Evolutionary conservation across 441 rosid genomes (phyloP), one percentile per base, ranked within the genome.

Genomic region (Breynia disticha): DNA sequence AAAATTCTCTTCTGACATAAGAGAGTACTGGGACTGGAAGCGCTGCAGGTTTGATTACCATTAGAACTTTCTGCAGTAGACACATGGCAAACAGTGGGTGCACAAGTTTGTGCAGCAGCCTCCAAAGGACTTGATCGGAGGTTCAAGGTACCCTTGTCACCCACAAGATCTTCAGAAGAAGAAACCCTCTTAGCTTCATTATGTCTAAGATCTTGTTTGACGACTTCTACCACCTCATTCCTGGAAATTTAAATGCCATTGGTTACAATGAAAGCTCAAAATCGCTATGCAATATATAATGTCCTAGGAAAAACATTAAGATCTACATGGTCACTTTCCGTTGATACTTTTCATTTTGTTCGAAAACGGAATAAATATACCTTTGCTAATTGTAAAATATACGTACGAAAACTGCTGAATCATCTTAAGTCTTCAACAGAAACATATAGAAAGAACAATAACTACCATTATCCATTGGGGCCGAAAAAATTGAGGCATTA

Each of bases 31-130:
- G 95, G 85, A 69, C 90, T 77, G 55, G 67, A 83, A 69, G 72
- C 66, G 57, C 70, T 66, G 66, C 71, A 76, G 66, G 61, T 77
- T 72, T 72, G 93, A 64, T 68, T 57, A 58, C 63, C 60, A 70
- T 75, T 85, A 68, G 71, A 78, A 80, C 93, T 85, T 72, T 76
- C 95, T 50, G 86, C 78, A 15, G 97, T 87, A 52, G 93, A 78
- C n/a, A 72, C 71, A 38, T 82, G 80, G 72, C 71, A 70, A 46
- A 71, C 60, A 57, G 69, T 76, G 21, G 73, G 69, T 19, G 91
- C 81, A 58, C 80, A 84, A 13, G 52, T 54, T 58, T 54, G 75
- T 11, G 69, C 74, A 71, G 82, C 86, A 55, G 67, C 74, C 63
- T 71, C 77, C 68, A 72, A 70, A 37, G 78, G 76, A 66, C 86